phyloP scores from a whole-genome alignment of 2,329 filamentous ascomycete species.

The Diaporthe nobilis region DNA sequence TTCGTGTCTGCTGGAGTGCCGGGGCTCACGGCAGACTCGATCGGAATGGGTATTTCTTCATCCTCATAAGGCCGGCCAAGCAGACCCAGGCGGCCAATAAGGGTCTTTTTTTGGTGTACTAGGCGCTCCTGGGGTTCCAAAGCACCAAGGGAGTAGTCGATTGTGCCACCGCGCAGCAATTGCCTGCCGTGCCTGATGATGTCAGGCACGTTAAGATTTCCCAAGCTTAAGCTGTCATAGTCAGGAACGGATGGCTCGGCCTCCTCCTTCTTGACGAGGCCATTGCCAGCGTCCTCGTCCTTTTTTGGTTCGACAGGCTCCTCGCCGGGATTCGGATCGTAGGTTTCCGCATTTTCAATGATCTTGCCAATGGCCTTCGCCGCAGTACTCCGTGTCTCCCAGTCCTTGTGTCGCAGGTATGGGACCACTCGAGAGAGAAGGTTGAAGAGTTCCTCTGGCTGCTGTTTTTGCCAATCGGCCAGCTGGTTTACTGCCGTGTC shows the following conservation, averaged over 20 bases:
- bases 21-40: constrained; percentile 68
- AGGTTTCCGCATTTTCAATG: constrained; percentile 86
- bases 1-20: constrained; percentile 60
- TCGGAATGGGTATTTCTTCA: constrained; percentile 78
- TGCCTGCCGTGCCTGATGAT: constrained; percentile 89
- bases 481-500: constrained; percentile 98
- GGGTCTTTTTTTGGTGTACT: constrained; percentile 89
- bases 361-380: constrained; percentile 96
- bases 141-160: constrained; percentile 86
- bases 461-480: constrained; percentile 97
- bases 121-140: constrained; percentile 87
- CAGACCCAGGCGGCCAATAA: constrained; percentile 85
- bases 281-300: constrained; percentile 60
- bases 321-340: constrained; percentile 89
- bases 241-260: constrained; percentile 54
- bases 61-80: constrained; percentile 88
- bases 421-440: constrained; percentile 94
- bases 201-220: constrained; percentile 81
- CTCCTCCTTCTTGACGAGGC: constrained; percentile 62
- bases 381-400: constrained; percentile 95
- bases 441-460: constrained; percentile 97
- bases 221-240: constrained; percentile 78
- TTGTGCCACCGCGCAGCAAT: constrained; percentile 85
- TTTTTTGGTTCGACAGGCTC: constrained; percentile 60
- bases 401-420: constrained; percentile 93